Evolutionary conservation across 805 yeast genomes (phyloP).

Genomic region (Saccharomycopsis capsularis): DNA sequence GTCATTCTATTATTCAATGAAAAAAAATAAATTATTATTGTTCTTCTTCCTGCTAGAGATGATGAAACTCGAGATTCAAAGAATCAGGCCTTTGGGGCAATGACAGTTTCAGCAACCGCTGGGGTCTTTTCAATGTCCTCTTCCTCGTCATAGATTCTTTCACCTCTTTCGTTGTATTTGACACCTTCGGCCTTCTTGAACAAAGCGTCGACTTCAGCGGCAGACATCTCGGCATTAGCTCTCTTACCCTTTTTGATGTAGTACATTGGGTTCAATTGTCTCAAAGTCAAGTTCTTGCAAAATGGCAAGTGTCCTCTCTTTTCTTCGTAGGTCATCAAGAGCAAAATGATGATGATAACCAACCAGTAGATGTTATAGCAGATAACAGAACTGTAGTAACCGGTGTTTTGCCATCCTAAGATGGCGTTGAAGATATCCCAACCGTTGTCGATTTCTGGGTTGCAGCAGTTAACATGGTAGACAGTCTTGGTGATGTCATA

Average conservation of each 20-base stretch:
- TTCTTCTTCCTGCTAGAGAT: no score
- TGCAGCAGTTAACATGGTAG: slow-evolving; percentile 97
- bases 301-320: slow-evolving; percentile 75
- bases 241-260: slow-evolving; percentile 63
- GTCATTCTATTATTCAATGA: no score
- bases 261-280: slow-evolving; percentile 64
- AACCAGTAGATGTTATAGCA: slow-evolving; percentile 90
- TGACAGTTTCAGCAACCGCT: neutral
- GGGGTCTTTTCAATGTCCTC: neutral
- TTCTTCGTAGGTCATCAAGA: slow-evolving; percentile 75
- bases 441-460: slow-evolving; percentile 85
- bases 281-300: slow-evolving; percentile 40
- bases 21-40: no score
- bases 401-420: slow-evolving; percentile 96
- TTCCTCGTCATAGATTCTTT: slow-evolving; percentile 4
- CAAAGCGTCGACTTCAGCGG: slow-evolving; percentile 46
- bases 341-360: slow-evolving; percentile 45
- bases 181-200: slow-evolving; percentile 38
- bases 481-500: slow-evolving; percentile 73
- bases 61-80: no score
- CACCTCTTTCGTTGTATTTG: slow-evolving; percentile 34
- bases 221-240: slow-evolving; percentile 38
- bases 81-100: neutral
- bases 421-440: slow-evolving; percentile 96
- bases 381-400: slow-evolving; percentile 86